Percentiles rank a stretch among this genome's conserved stretches.
Evolutionary conservation across 2,329 filamentous ascomycete genomes (phyloP).

Genomic region (Nemania abortiva): DNA sequence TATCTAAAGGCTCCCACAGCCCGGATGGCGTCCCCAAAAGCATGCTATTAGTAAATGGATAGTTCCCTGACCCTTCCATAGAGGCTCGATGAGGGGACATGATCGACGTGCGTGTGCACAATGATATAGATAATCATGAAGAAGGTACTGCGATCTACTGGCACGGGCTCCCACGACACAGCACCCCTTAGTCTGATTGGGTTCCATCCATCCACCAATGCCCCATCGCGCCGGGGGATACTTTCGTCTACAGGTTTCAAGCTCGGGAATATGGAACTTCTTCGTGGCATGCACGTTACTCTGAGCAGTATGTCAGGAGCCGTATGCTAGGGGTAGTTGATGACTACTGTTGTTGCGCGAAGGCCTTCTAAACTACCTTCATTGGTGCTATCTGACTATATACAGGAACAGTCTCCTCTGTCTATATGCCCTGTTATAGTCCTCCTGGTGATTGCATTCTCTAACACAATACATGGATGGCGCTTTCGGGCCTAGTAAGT

Average conservation of each 20-base stretch:
- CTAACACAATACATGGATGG: no score
- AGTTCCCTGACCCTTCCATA: slow-evolving; percentile 10
- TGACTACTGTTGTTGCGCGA: no score
- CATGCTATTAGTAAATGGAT: neutral
- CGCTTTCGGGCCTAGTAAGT: no score
- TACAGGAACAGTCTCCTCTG: no score
- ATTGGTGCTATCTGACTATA: no score
- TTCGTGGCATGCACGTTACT: slow-evolving; percentile 28
- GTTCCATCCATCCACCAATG: slow-evolving; percentile 27
- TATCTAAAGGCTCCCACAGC: neutral
- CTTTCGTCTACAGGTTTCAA: slow-evolving; percentile 17
- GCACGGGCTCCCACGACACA: slow-evolving; percentile 11
- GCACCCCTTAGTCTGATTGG: neutral
- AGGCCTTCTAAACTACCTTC: no score
- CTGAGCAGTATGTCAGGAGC: no score
- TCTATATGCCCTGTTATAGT: no score
- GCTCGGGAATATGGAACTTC: slow-evolving; percentile 16
- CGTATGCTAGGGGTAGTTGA: no score
- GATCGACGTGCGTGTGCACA: neutral
- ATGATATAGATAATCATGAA: neutral
- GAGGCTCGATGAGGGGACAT: slow-evolving; percentile 13
- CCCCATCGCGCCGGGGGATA: slow-evolving; percentile 27
- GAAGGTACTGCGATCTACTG: slow-evolving; percentile 18
- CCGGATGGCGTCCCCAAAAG: neutral
- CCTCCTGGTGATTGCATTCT: no score